Base-by-base conservation (phyloP, 1,139 yeast species). In the Suhomyces wounanorum region DNA sequence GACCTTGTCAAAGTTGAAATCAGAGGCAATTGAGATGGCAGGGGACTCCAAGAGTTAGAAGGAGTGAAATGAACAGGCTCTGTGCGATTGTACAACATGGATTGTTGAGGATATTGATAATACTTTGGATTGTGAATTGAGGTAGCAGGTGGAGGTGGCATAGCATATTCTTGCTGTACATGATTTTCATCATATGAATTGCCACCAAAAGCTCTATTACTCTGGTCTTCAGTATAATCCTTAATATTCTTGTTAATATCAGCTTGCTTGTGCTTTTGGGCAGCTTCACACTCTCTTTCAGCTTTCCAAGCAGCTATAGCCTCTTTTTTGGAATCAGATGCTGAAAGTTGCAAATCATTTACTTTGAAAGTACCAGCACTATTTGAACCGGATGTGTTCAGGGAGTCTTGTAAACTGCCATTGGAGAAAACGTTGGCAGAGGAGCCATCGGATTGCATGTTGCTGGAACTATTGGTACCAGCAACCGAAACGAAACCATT, bases 41-140 rank as follows among this genome's bases (percentile, higher is more conserved):
- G 31, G 8, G 42, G 10, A 10, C 9, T 16, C 30, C 30, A 39
- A 21, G n/a, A 5, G 14, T 13, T 33, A 8, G 37, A 2, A 2
- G 18, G 18, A 6, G 18, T 7, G 18, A 28, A 28, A 13, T 16
- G 17, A 9, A 11, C 18, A n/a, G 37, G 37, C 8, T 42, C 44
- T 1, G 38, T 28, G n/a, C 39, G 43, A 36, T 57, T 51, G 44
- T 64, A 61, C 43, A 66, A 55, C 54, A 62, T 64, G n/a, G 70
- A 64, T 17, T 54, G 44, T 8, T 55, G 55, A 1, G 70, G 70
- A 44, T 67, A 67, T 47, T 59, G 63, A 49, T 62, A 66, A 46
- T 66, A 66, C 39, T 57, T 58, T 13, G 58, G 60, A 33, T 55
- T 54, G 37, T 49, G 57, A 13, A 40, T 36, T 28, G 18, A 8